A percentile compares a stretch with the other conserved stretches of the same genome.
These are phyloP conservation scores for Euphorbia peplus DNA, from an alignment of 345 rosid genomes.

Conservation along the genomic window DNA sequence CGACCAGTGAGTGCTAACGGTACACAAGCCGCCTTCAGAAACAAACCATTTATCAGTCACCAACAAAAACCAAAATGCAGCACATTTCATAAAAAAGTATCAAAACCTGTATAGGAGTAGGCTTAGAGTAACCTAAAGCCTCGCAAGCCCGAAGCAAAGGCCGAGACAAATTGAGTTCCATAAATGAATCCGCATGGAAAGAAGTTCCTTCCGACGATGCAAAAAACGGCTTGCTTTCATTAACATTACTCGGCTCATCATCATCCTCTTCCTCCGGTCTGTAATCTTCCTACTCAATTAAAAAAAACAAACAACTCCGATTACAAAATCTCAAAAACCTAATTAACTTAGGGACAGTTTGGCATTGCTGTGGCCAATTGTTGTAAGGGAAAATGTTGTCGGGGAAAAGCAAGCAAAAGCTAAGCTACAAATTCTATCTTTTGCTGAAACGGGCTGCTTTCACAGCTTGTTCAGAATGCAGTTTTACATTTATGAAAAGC, in stretches of 20 bases:
- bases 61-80: not conserved
- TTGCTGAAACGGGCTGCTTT: no score
- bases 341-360: no score
- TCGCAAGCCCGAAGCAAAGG: constrained; percentile 92
- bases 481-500: no score
- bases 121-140: constrained; percentile 79
- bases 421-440: no score
- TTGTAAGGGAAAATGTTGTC: no score
- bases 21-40: constrained; percentile 75
- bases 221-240: constrained; percentile 57
- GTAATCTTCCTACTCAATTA: constrained; percentile 58
- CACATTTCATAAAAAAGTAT: not conserved
- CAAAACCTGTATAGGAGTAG: constrained; percentile 90
- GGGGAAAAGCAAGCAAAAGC: no score
- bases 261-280: constrained; percentile 61
- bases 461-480: no score
- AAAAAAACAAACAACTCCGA: not conserved
- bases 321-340: not conserved
- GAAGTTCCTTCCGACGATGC: constrained; percentile 68
- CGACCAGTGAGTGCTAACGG: constrained; percentile 88
- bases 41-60: not conserved
- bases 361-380: no score
- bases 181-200: constrained; percentile 75
- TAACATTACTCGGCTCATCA: constrained; percentile 30
- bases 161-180: constrained; percentile 85